Evolutionary conservation across 2,329 filamentous ascomycete species (phyloP).

Genomic region (Chaetomium strumarium): DNA sequence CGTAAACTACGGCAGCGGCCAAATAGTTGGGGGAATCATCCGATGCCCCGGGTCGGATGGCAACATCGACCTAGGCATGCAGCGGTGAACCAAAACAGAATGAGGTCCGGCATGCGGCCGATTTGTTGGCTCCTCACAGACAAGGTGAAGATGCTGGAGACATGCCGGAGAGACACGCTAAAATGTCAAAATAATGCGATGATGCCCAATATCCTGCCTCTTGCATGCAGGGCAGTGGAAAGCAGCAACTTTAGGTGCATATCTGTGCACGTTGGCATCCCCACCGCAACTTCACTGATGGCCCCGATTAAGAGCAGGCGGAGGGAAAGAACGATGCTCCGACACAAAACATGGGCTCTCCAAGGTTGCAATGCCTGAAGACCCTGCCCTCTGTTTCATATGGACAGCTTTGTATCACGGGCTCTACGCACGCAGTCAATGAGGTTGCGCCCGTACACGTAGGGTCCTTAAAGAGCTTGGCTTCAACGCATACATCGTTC

Average conservation of each 20-base stretch:
- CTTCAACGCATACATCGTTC: conserved; percentile 2
- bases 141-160: conserved; percentile 14
- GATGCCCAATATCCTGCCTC: conserved; percentile 19
- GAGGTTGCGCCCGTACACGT: conserved; percentile 12
- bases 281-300: conserved; percentile 3
- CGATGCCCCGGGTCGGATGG: conserved; percentile 8
- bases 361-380: not conserved
- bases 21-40: conserved; percentile 7
- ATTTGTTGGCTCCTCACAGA: conserved; percentile 16
- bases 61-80: conserved; percentile 14
- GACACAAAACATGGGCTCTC: not conserved
- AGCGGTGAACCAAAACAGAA: conserved; percentile 17
- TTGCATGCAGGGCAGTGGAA: conserved; percentile 15
- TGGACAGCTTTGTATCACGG: conserved; percentile 5
- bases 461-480: not conserved
- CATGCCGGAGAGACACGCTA: conserved; percentile 8
- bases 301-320: not conserved
- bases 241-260: conserved; percentile 15
- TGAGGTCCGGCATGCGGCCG: conserved; percentile 16
- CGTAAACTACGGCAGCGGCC: not conserved
- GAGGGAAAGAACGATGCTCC: not conserved
- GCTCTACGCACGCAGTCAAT: conserved; percentile 11
- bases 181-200: conserved; percentile 18
- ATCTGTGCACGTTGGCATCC: conserved; percentile 10
- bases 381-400: conserved; percentile 10